phyloP scores from a whole-genome alignment of 1,139 yeast species.

The Blastobotrys apis region DNA sequence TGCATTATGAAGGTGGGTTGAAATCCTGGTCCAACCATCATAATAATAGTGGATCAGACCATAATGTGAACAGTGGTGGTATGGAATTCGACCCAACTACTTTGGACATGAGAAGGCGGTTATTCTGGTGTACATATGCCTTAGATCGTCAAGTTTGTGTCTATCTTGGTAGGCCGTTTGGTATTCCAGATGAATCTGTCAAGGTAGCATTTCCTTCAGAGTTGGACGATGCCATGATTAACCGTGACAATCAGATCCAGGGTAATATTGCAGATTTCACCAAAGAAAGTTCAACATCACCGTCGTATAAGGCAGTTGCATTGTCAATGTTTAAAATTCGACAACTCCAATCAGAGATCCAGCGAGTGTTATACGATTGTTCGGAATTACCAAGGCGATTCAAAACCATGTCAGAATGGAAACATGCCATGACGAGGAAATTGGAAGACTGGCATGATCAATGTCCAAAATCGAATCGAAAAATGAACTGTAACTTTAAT shows the following conservation, averaged over 20 bases:
- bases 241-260: constrained; percentile 30
- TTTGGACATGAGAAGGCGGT: constrained; percentile 65
- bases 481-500: constrained; percentile 74
- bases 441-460: constrained; percentile 59
- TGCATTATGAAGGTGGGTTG: constrained; percentile 55
- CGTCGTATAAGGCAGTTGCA: constrained; percentile 65
- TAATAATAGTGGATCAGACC: constrained; percentile 12
- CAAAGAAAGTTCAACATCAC: constrained; percentile 25
- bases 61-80: constrained; percentile 9
- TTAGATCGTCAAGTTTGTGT: constrained; percentile 76
- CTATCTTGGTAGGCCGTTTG: constrained; percentile 68
- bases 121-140: constrained; percentile 88
- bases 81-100: constrained; percentile 45
- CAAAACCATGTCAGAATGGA: constrained; percentile 56
- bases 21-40: constrained; percentile 27
- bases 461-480: constrained; percentile 52
- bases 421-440: constrained; percentile 45
- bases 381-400: constrained; percentile 66
- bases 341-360: constrained; percentile 72
- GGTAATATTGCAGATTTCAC: constrained; percentile 27
- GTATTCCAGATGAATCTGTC: constrained; percentile 65
- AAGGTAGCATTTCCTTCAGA: constrained; percentile 65
- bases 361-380: constrained; percentile 63
- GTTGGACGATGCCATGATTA: constrained; percentile 64
- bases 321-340: constrained; percentile 64